These are phyloP conservation scores for Aspergillus sp. DNA, from an alignment of 2,329 filamentous ascomycete species.

Conservation along the genomic window DNA sequence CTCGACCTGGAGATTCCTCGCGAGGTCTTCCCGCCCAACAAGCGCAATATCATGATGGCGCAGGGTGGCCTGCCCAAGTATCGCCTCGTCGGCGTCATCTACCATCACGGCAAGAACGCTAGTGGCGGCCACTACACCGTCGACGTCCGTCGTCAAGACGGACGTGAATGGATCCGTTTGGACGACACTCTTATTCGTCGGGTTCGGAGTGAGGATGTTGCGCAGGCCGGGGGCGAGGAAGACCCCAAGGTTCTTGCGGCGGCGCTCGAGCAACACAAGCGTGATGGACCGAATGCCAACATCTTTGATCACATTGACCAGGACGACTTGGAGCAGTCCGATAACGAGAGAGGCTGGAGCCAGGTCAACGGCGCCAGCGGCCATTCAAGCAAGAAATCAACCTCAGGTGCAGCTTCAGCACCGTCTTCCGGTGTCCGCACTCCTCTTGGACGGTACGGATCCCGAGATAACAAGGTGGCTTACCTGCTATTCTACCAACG, in stretches of 20 bases:
- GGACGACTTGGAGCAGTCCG: conserved; percentile 67
- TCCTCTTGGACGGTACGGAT: conserved; percentile 57
- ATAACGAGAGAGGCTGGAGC: conserved; percentile 70
- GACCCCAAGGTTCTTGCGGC: conserved; percentile 68
- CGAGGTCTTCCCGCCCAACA: conserved; percentile 79
- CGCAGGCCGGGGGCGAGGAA: conserved; percentile 79
- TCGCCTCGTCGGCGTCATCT: conserved; percentile 84
- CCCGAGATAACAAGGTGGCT: conserved; percentile 94
- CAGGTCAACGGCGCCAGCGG: conserved; percentile 69
- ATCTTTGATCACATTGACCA: conserved; percentile 69
- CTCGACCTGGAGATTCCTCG: conserved; percentile 90
- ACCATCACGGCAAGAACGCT: conserved; percentile 96
- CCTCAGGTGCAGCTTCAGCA: conserved; percentile 57
- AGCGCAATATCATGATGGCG: conserved; percentile 64
- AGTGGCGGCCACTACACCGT: conserved; percentile 96
- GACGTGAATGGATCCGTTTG: conserved; percentile 91
- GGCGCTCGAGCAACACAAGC: conserved; percentile 67
- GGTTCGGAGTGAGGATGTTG: conserved; percentile 84
- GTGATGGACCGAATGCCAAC: conserved; percentile 59
- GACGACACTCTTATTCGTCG: conserved; percentile 90
- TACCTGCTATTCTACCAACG: conserved; percentile 95
- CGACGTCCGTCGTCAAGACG: conserved; percentile 92
- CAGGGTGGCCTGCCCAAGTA: conserved; percentile 78
- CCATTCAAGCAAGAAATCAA: conserved; percentile 69
- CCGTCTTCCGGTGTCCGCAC: conserved; percentile 59